Evolutionary conservation across 1,139 yeast species (phyloP).

Genomic region (Trichomonascaceae sp.): DNA sequence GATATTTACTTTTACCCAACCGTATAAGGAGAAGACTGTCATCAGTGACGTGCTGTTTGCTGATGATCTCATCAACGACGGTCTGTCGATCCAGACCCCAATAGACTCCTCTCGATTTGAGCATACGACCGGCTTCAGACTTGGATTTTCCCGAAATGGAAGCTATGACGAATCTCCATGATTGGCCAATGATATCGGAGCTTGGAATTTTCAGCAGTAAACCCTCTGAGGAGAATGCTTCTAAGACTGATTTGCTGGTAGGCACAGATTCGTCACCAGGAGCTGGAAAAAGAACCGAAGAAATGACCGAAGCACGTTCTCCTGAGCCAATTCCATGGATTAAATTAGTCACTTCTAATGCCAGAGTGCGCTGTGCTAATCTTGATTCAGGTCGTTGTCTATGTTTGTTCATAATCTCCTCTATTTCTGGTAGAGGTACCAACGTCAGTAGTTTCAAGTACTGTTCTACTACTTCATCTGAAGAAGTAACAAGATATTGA

Average conservation of each 20-base stretch:
- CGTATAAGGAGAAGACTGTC: constrained; percentile 58
- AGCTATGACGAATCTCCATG: constrained; percentile 35
- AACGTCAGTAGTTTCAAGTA: constrained; percentile 74
- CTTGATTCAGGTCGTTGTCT: constrained; percentile 53
- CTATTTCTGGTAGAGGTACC: constrained; percentile 57
- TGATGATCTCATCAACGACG: constrained; percentile 46
- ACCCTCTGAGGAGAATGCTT: constrained; percentile 57
- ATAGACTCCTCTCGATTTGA: constrained; percentile 68
- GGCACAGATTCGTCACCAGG: constrained; percentile 16
- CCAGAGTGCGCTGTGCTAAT: constrained; percentile 68
- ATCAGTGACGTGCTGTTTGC: constrained; percentile 49
- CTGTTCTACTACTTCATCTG: constrained; percentile 68
- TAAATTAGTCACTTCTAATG: constrained; percentile 79
- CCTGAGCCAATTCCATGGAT: constrained; percentile 82
- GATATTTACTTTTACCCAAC: constrained; percentile 50
- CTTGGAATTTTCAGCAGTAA: constrained; percentile 43
- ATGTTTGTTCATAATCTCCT: constrained; percentile 48
- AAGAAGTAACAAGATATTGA: constrained; percentile 76
- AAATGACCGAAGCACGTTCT: constrained; percentile 54
- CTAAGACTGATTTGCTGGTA: constrained; percentile 48
- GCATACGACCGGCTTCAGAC: constrained; percentile 55
- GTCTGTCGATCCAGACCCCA: constrained; percentile 61
- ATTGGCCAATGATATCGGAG: constrained; percentile 34
- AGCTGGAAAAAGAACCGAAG: constrained; percentile 57
- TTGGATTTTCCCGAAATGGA: constrained; percentile 40